A percentile compares a stretch with the other conserved stretches of the same genome.
Conservation (phyloP, 345 rosid genomes). For the Eucalyptus pauciflora region DNA sequence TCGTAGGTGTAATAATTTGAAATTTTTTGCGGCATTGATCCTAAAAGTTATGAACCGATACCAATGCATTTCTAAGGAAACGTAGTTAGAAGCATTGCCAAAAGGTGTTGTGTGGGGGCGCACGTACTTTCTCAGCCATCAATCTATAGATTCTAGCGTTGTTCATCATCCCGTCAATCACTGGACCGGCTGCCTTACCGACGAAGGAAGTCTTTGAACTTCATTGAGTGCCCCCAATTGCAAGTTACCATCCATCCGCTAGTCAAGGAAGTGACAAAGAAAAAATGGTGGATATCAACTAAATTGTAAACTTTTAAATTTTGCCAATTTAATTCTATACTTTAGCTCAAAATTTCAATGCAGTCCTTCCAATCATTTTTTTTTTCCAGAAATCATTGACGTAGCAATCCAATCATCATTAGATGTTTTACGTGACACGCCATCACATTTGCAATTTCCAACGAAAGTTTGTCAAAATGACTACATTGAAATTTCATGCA, state of each 20-base stretch:
- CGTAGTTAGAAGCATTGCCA: not conserved
- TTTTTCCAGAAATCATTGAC: fast-evolving
- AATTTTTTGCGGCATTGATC: too few relatives aligned
- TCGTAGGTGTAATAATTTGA: not conserved
- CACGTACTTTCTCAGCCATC: not conserved
- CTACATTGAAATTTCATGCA: not conserved
- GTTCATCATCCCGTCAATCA: not conserved
- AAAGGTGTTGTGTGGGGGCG: not conserved
- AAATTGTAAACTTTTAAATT: not conserved
- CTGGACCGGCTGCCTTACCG: not conserved
- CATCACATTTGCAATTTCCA: fast-evolving
- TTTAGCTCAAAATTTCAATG: not conserved
- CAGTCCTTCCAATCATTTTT: not conserved
- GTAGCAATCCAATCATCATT: not conserved
- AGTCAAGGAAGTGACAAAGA: not conserved
- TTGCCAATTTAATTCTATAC: not conserved
- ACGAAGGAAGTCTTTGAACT: not conserved
- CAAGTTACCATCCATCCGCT: not conserved
- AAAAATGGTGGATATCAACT: not conserved
- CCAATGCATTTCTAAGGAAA: not conserved
- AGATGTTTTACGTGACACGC: fast-evolving
- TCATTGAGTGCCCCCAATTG: not conserved
- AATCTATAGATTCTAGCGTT: not conserved
- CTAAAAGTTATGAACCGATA: not conserved
- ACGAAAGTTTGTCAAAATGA: not conserved